phyloP scores from a whole-genome alignment of 495 filamentous ascomycete species.

The Talaromyces stipitatus region DNA sequence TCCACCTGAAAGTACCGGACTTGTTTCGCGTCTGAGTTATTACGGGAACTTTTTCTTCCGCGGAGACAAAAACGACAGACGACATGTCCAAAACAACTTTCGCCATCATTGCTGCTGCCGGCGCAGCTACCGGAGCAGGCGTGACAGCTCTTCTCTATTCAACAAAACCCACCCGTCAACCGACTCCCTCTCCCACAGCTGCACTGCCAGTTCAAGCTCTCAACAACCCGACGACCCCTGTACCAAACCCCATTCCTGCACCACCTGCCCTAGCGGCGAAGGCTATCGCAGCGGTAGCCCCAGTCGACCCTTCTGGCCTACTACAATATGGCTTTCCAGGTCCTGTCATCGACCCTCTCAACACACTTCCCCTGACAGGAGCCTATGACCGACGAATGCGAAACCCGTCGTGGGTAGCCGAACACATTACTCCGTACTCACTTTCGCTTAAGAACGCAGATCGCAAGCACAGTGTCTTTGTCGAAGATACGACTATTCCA shows the following conservation, averaged over 20 bases:
- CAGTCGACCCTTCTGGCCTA: conserved; percentile 80
- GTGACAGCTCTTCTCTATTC: conserved; percentile 73
- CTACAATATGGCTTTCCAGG: conserved; percentile 98
- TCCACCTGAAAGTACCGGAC: not conserved
- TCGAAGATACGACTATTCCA: conserved; percentile 74
- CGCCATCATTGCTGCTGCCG: conserved; percentile 79
- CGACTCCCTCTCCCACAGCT: conserved; percentile 28
- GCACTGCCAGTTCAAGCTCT: conserved; percentile 37
- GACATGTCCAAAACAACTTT: conserved; percentile 85
- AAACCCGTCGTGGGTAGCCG: conserved; percentile 92
- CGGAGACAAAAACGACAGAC: conserved; percentile 3
- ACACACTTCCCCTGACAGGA: conserved; percentile 65
- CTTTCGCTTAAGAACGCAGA: conserved; percentile 68
- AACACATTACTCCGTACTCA: conserved; percentile 93
- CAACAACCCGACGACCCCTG: conserved; percentile 23
- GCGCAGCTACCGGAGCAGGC: conserved; percentile 82
- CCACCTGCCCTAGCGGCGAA: conserved; percentile 34
- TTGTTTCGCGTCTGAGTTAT: not conserved
- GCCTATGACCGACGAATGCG: conserved; percentile 86
- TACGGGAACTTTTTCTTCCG: not conserved
- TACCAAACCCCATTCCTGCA: conserved; percentile 22
- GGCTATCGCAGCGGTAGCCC: conserved; percentile 26
- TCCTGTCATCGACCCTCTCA: conserved; percentile 74
- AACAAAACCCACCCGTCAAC: conserved; percentile 43
- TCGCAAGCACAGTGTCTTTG: conserved; percentile 73